Conservation (phyloP, 2,329 filamentous ascomycete genomes). For the Pleomassaria siparia region DNA sequence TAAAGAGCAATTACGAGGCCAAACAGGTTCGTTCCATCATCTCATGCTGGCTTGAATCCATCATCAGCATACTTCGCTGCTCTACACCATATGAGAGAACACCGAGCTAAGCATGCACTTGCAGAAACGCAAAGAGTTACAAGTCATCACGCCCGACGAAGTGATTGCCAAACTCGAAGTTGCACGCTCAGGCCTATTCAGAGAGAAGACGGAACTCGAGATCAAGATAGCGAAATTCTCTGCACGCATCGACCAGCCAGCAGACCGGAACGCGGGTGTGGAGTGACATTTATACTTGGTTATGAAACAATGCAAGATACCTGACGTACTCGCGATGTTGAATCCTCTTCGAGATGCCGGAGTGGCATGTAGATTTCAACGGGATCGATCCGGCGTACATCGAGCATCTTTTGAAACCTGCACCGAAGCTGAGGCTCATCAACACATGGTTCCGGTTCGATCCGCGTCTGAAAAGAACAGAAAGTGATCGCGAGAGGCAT, state of each 20-base stretch:
- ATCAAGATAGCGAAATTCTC: conserved; percentile 51
- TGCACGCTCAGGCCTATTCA: conserved; percentile 52
- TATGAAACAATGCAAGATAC: not conserved
- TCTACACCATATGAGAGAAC: not conserved
- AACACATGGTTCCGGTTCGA: not conserved
- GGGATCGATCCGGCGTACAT: too few species aligned
- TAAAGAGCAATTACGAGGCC: conserved; percentile 57
- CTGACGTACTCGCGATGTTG: too few species aligned
- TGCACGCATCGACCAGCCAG: conserved; percentile 19
- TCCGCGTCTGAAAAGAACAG: not conserved
- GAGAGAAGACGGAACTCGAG: conserved; percentile 57
- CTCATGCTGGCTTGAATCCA: not conserved
- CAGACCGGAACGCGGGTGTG: conserved; percentile 9
- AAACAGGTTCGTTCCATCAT: conserved; percentile 48
- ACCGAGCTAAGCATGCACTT: conserved; percentile 2
- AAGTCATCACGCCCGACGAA: conserved; percentile 56
- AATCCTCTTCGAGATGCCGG: too few species aligned
- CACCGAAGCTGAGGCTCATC: too few species aligned
- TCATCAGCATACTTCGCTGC: not conserved
- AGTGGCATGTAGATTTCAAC: too few species aligned
- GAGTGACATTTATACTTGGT: conserved; percentile 19
- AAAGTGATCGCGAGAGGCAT: not conserved
- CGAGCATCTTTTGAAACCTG: too few species aligned
- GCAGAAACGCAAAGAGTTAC: conserved; percentile 51
- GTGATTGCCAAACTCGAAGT: conserved; percentile 57